Percentiles rank a stretch among this genome's conserved stretches.
Conservation (phyloP, 2,329 filamentous ascomycete species). For the Fusarium nurragi region DNA sequence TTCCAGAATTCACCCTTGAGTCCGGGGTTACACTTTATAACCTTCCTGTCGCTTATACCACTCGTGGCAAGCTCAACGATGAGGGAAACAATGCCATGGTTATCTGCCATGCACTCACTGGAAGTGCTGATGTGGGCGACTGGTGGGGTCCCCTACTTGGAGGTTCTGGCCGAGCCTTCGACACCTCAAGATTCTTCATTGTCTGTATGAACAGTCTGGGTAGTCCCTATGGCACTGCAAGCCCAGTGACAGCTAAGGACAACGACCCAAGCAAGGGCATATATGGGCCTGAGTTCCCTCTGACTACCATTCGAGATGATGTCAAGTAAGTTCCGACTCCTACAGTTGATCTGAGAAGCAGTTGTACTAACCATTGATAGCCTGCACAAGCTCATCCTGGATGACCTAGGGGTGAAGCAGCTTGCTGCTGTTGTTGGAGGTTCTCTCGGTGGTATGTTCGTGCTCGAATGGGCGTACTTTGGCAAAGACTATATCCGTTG, state of each 20-base stretch:
- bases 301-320: slow-evolving; percentile 95
- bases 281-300: slow-evolving; percentile 95
- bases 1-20: slow-evolving; percentile 92
- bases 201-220: slow-evolving; percentile 88
- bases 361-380: slow-evolving; percentile 52
- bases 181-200: slow-evolving; percentile 84
- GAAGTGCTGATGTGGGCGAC: slow-evolving; percentile 84
- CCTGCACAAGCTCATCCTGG: slow-evolving; percentile 80
- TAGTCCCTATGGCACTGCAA: slow-evolving; percentile 87
- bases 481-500: slow-evolving; percentile 84
- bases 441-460: slow-evolving; percentile 89
- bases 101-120: slow-evolving; percentile 85
- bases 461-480: slow-evolving; percentile 91
- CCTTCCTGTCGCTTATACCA: slow-evolving; percentile 75
- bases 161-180: slow-evolving; percentile 80
- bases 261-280: slow-evolving; percentile 76
- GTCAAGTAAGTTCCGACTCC: slow-evolving; percentile 74
- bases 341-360: neutral
- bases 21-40: slow-evolving; percentile 86
- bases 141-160: slow-evolving; percentile 90
- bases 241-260: slow-evolving; percentile 87
- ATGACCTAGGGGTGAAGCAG: slow-evolving; percentile 81
- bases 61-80: slow-evolving; percentile 67
- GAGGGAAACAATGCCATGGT: slow-evolving; percentile 74
- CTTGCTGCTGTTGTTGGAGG: slow-evolving; percentile 83